A percentile compares a stretch with the other conserved stretches of the same genome.
phyloP scores from a whole-genome alignment of 106 monocot genomes.

The Xerophyta viscosa region DNA sequence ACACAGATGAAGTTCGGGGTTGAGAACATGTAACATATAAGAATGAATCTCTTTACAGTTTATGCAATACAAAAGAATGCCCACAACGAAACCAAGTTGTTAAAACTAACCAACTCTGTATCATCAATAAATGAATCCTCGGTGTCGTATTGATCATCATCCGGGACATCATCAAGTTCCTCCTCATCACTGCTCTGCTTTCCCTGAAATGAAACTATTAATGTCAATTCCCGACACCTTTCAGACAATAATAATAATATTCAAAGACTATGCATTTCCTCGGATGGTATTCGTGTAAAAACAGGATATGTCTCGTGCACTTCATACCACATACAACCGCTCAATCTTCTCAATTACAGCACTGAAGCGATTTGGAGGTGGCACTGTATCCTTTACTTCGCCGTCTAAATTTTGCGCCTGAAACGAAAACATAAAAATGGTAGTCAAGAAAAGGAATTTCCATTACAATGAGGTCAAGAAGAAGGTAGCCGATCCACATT shows the following conservation, averaged over 20 bases:
- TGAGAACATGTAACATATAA: too few species aligned
- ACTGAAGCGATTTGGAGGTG: constrained; percentile 71
- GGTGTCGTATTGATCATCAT: constrained; percentile 98
- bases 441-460: not conserved
- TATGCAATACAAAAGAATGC: too few species aligned
- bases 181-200: constrained; percentile 96
- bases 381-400: constrained; percentile 56
- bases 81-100: too few species aligned
- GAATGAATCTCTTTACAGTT: too few species aligned
- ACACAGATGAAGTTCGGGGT: too few species aligned
- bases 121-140: constrained; percentile 99
- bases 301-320: not conserved
- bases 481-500: too few species aligned
- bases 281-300: not conserved
- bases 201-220: constrained; percentile 51
- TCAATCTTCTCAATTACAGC: constrained; percentile 99
- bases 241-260: too few species aligned
- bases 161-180: constrained; percentile 67
- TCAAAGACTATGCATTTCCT: too few species aligned
- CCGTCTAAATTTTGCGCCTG: constrained; percentile 38
- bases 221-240: too few species aligned
- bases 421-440: constrained; percentile 2
- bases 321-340: constrained; percentile 78
- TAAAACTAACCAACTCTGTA: constrained; percentile 75
- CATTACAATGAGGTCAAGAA: not conserved